Conservation (phyloP, 2,329 filamentous ascomycete species). For the Shiraia sp. region DNA sequence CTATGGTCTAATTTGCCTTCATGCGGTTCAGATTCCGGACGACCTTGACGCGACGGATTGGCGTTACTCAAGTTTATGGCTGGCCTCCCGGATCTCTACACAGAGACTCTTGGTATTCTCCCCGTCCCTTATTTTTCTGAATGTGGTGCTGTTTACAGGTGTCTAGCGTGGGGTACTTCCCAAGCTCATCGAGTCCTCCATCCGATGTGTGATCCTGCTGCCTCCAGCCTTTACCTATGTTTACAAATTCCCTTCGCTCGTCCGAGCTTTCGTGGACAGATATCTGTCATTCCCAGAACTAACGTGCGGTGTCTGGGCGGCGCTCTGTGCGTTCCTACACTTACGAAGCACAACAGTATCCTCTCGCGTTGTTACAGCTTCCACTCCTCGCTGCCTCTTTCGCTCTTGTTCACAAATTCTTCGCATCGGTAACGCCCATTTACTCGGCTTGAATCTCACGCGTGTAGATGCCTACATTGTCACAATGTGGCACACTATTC, state of each 20-base stretch:
- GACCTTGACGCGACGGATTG: conserved; percentile 4
- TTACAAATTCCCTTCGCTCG: no score
- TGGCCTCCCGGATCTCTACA: conserved; percentile 20
- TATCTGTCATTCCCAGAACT: no score
- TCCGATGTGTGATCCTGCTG: not conserved
- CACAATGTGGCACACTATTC: conserved; percentile 10
- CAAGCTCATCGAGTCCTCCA: conserved; percentile 2
- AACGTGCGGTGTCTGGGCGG: no score
- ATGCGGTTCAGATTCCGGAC: conserved; percentile 9
- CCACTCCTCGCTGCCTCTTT: no score
- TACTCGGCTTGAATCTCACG: not conserved
- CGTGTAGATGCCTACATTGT: not conserved
- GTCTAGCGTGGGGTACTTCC: conserved; percentile 18
- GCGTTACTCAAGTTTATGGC: conserved; percentile 20
- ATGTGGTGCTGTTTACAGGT: conserved; percentile 32
- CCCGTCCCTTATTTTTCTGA: conserved; percentile 22
- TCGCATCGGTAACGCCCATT: not conserved
- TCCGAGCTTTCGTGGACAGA: no score
- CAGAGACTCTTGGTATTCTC: conserved; percentile 30
- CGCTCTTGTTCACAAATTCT: no score
- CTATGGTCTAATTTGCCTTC: conserved; percentile 5
- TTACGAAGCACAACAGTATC: no score
- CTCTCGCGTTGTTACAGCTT: no score
- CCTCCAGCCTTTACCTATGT: not conserved
- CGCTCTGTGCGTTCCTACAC: no score